Evolutionary conservation across 192 early-diverging fungal species (phyloP), one percentile per base, ranked within the genome.

Genomic region (Backusella psychrophila): DNA sequence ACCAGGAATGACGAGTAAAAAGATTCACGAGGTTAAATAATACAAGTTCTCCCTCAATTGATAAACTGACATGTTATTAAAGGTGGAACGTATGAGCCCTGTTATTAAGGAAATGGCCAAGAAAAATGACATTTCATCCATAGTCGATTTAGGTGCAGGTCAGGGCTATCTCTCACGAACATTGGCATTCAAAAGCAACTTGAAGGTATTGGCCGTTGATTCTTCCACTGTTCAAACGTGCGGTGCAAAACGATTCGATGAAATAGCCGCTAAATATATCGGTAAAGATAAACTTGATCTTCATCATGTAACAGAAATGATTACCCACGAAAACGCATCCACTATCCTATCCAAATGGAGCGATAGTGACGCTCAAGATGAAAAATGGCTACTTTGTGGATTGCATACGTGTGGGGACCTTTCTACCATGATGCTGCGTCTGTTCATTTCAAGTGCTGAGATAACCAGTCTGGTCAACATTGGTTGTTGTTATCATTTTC

Each of bases 351-450:
- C 59, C 6, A 59, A 73, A 21, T 80, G 78, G 83, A 75, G 35
- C 12, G 70, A 52, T 36, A 35, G 38, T 39, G 7, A 44, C n/a
- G n/a, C 1, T n/a, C 23, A 70, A 1, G 39, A 78, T 17, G 79
- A 69, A 8, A 66, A 79, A 15, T 96, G 91, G 91, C 80, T 94
- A 69, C 81, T 95, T 1, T 94, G 93, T 70, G 94, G 95, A 9
- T 83, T 95, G 4, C 94, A 97, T 73, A 87, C 94, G 0, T 97
- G 96, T 75, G 96, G 96, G 7, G 91, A 96, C 74, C 77, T 97
- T 71, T 87, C 92, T 6, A 90, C 90, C 39, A 87, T 90, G 1
- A 89, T 94, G 80, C 83, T 96, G 12, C 85, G 87, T 59, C 73
- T 89, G 26, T 94, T 90, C 76, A 81, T 86, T 12, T 83, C 87